Evolutionary conservation across 805 yeast species (phyloP).

Genomic region (Yarrowia sp.): DNA sequence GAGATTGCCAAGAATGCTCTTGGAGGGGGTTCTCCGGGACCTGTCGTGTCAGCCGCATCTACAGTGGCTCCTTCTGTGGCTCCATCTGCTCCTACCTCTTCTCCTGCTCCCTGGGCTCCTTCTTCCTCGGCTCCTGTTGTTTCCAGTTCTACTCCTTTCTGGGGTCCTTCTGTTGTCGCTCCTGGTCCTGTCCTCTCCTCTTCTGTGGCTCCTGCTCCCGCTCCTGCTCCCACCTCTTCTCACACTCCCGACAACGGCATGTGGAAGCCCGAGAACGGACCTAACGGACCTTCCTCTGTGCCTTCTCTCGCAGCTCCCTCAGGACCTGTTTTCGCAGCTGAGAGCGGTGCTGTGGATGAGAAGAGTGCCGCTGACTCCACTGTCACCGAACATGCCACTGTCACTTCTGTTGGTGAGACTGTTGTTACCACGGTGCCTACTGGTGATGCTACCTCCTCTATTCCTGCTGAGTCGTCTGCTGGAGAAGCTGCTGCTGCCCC

Average conservation of each 20-base stretch:
- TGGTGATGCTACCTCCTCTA: neutral
- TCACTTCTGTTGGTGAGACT: too few relatives aligned
- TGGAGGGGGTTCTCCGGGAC: neutral
- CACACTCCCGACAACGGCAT: conserved; percentile 5
- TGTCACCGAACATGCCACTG: too few relatives aligned
- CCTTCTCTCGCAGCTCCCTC: conserved; percentile 16
- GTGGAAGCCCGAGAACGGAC: conserved; percentile 24
- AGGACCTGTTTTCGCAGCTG: conserved; percentile 1
- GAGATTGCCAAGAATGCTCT: conserved; percentile 33
- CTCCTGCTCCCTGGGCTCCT: neutral
- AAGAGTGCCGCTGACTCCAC: too few relatives aligned
- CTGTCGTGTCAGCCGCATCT: neutral
- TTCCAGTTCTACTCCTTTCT: too few relatives aligned
- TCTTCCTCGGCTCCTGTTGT: neutral
- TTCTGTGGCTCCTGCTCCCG: too few relatives aligned
- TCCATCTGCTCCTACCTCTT: neutral
- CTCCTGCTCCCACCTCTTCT: neutral
- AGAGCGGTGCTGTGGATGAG: neutral
- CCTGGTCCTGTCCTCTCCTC: neutral
- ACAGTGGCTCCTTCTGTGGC: neutral
- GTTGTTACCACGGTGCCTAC: conserved; percentile 8
- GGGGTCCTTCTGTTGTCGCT: too few relatives aligned
- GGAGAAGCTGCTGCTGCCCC: neutral
- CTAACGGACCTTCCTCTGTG: neutral
- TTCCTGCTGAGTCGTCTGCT: neutral